Base-by-base conservation (phyloP, 208 protist genomes). In the Trichomonas tenax region DNA sequence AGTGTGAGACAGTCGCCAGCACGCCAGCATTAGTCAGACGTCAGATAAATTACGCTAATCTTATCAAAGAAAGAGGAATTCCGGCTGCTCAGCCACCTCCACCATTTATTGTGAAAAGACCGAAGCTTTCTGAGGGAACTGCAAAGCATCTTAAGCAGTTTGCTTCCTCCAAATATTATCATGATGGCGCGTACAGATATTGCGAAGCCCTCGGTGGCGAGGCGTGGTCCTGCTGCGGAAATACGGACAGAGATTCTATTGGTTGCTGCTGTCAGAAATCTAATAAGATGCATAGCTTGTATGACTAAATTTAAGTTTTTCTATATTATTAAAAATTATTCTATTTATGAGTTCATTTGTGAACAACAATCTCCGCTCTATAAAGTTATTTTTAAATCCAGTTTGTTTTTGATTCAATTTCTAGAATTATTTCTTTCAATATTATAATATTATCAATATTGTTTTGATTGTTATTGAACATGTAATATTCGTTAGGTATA, bases 51-150 rank as follows among this genome's bases (percentile, higher is more conserved):
- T 93, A 93, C 45, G 86, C 86, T 8, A 93, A 93, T 34, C n/a
- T 40, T 11, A 93, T 93, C 15, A 93, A 93, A 93, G 86, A 93
- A 51, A 93, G 44, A 23, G 86, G 86, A 93, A 93, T 93, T 51
- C 86, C 86, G 17, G 86, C 86, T 26, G 86, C 86, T 48, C 86
- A 93, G 26, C 86, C 86, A 38, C 86, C 86, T 51, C 86, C 86
- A 93, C 86, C 40, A 93, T 93, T 93, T 93, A 51, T 93, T 38
- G 86, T 93, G 0, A 48, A 93, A 26, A 93, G 46, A 93, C 86
- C 86, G 23, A 93, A 93, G 17, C n/a, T 93, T 15, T 93, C 86
- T 26, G 44, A 93, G 17, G 44, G 21, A 93, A 48, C 86, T 38
- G 44, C 41, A 8, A 34, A 51, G n/a, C 14, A 48, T 38, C 41